Evolutionary conservation across 2,329 filamentous ascomycete species (phyloP), one percentile per base, ranked within the genome.

Genomic region (Cladosporium sp.): DNA sequence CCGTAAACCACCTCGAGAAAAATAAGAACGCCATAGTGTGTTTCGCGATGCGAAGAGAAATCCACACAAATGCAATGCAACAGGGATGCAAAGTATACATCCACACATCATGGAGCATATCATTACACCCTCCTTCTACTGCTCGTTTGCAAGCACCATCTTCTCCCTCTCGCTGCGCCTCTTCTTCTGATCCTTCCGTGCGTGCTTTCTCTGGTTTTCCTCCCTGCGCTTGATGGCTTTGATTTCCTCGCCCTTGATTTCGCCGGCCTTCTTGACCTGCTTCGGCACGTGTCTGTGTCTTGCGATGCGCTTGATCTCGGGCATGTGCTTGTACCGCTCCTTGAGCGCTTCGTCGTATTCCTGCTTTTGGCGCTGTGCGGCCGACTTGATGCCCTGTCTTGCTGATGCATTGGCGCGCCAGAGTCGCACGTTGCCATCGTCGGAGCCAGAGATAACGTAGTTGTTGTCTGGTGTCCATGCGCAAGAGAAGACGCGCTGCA

Each of bases 191-290:
- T 88, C 85, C 75, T 93, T 92, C 75, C 86, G 89, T 52, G 83
- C 86, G 69, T 98, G 92, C 69, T 88, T 89, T 58, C 93, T 80
- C 71, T 95, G 88, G 66, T 98, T 98, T 76, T 98, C 93, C 63
- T 95, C 88, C 60, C 84, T 84, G 61, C 88, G 78, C 82, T 95
- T 95, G 68, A 96, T 86, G 29, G 88, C 81, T 69, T 83, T 83
- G 61, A 96, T 69, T 69, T 97, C 93, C 65, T 94, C 89, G 51
- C 74, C 74, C 82, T 98, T 98, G 72, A 97, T 97, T 75, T 95
- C 87, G 42, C 79, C 83, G 3, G 92, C 92, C 80, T 96, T 97
- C 84, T 95, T 96, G 58, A 97, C 83, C 51, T 90, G 83, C 76
- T 90, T 88, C 16, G 93, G 93, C 55, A 96, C 73, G 71, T 97